Evolutionary conservation across 1,139 yeast species (phyloP).

Genomic region (Pichia cactophila): DNA sequence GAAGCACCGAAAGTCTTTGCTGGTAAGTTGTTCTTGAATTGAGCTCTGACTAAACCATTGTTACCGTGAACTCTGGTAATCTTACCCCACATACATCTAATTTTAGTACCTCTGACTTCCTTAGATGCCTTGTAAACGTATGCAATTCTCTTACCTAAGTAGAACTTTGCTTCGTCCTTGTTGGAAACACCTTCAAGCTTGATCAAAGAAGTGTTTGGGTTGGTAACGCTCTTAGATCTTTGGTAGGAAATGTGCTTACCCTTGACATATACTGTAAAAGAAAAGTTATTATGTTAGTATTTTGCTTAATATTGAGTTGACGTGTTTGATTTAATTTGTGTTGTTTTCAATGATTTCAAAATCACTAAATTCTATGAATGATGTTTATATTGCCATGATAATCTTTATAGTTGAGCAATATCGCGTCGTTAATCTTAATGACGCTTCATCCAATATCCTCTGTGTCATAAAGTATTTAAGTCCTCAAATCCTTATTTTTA

Average conservation of each 20-base stretch:
- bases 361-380: too few species aligned
- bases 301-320: background rate
- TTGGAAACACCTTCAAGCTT: slow-evolving; percentile 92
- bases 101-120: slow-evolving; percentile 97
- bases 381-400: too few species aligned
- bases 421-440: too few species aligned
- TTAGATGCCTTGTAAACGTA: slow-evolving; percentile 98
- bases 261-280: slow-evolving; percentile 85
- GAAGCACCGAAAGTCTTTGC: slow-evolving; percentile 99
- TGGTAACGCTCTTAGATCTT: slow-evolving; percentile 97
- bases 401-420: too few species aligned
- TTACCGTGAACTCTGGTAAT: slow-evolving; percentile 98
- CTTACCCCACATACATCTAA: slow-evolving; percentile 99
- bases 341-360: too few species aligned
- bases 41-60: slow-evolving; percentile 98
- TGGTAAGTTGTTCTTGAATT: slow-evolving; percentile 98
- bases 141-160: slow-evolving; percentile 99
- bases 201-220: slow-evolving; percentile 96
- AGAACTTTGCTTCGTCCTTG: slow-evolving; percentile 94
- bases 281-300: slow-evolving; percentile 20
- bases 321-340: too few species aligned
- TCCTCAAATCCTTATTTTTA: too few species aligned
- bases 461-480: too few species aligned
- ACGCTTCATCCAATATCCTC: too few species aligned
- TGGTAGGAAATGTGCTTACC: slow-evolving; percentile 99